Evolutionary conservation across 2,329 filamentous ascomycete genomes (phyloP), one percentile per base, ranked within the genome.

Genomic region (Sphaceloma murrayae): DNA sequence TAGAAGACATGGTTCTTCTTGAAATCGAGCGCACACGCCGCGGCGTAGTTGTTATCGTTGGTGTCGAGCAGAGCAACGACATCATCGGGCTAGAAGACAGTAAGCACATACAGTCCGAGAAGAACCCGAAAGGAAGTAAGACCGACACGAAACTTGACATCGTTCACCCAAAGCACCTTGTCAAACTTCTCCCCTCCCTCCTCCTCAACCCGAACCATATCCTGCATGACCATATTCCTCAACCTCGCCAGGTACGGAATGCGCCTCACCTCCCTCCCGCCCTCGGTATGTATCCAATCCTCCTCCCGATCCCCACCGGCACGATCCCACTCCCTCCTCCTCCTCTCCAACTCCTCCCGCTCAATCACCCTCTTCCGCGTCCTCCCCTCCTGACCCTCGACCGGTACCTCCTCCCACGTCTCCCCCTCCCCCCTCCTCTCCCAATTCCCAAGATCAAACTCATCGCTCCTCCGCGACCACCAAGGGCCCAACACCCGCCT

Each of bases 171-270:
- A 16, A 81, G 57, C 13, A 81, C 64, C 53, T 68, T 74, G 51
- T 79, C 75, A 54, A 78, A 79, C 11, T 34, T 63, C n/a, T 67
- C 58, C 3, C 75, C 77, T 43, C 70, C 58, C 36, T 46, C 30
- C 14, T 63, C 60, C 7, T 65, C 58, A 33, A 80, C 55, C 13
- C 70, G 66, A 19, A 69, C 56, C 49, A 85, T 55, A 6, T 79
- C 77, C 48, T 72, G 59, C 51, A 86, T 60, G n/a, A 73, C 75
- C 50, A 64, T 59, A 58, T 87, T 86, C 30, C 82, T 70, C 46
- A 82, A 54, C 18, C 63, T 68, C 1, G 82, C 72, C 14, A 86
- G 64, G 56, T 80, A 85, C 1, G 80, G 80, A 49, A 86, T 85
- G 14, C 82, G 68, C 38, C 82, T 65, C 48, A 80, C 57, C 53